Evolutionary conservation across 2,329 filamentous ascomycete species (phyloP).

Genomic region (Colletotrichum coccodes): DNA sequence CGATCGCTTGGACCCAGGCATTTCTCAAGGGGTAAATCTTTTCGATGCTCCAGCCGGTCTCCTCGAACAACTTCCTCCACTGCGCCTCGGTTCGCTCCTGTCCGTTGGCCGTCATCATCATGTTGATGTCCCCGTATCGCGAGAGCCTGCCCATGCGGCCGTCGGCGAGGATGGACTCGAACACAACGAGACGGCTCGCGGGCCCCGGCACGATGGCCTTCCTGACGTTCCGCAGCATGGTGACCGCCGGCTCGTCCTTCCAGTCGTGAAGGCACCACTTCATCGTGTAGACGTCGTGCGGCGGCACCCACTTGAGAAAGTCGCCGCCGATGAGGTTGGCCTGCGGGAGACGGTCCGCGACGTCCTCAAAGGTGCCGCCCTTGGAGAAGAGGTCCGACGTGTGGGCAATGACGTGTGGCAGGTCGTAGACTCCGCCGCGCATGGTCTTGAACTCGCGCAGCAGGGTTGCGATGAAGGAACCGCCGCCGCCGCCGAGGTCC

Average conservation of each 20-base stretch:
- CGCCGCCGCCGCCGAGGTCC: conserved; percentile 53
- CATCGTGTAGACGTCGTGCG: conserved; percentile 42
- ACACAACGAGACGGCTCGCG: conserved; percentile 44
- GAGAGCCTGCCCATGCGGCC: conserved; percentile 42
- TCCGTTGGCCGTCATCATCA: conserved; percentile 49
- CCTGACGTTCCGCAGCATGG: conserved; percentile 41
- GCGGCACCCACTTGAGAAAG: conserved; percentile 51
- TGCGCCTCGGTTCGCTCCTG: conserved; percentile 42
- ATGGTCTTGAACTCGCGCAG: conserved; percentile 44
- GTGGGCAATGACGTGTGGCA: conserved; percentile 45
- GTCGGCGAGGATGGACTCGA: conserved; percentile 49
- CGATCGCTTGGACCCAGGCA: conserved; percentile 38
- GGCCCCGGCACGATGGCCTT: conserved; percentile 39
- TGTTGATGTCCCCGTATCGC: conserved; percentile 52
- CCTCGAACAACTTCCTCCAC: conserved; percentile 41
- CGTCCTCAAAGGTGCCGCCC: conserved; percentile 44
- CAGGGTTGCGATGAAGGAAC: conserved; percentile 46
- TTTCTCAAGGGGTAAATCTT: conserved; percentile 34
- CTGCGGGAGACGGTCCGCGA: conserved; percentile 40
- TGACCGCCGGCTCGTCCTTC: conserved; percentile 43
- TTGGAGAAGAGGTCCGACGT: conserved; percentile 38
- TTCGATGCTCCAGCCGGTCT: conserved; percentile 41
- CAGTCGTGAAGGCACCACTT: conserved; percentile 56
- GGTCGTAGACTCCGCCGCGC: conserved; percentile 48
- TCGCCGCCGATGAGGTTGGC: conserved; percentile 46